Percentiles rank a stretch among this genome's conserved stretches.
phyloP scores from a whole-genome alignment of 805 yeast species.

The Zygotorulaspora danielsina region DNA sequence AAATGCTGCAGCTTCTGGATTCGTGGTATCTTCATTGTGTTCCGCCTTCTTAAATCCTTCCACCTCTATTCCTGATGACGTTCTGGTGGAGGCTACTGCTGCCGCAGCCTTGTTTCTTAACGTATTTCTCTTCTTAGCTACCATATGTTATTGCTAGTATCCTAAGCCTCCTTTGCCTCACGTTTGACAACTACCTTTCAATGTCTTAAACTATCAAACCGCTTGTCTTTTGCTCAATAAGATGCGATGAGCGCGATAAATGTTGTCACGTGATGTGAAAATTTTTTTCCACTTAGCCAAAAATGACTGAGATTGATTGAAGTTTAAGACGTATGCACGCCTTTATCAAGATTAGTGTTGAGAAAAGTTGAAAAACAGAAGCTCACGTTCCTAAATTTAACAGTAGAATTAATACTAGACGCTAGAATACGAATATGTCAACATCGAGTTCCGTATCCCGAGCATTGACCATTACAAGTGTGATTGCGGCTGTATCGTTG shows the following conservation, averaged over 20 bases:
- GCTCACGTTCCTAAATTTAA: neutral
- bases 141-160: too few relatives aligned
- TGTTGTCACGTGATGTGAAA: slow-evolving; percentile 15
- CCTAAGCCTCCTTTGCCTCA: too few relatives aligned
- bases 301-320: neutral
- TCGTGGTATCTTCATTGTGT: slow-evolving; percentile 11
- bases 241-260: slow-evolving; percentile 12
- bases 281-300: slow-evolving; percentile 5
- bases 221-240: too few relatives aligned
- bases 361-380: neutral
- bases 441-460: slow-evolving; percentile 22
- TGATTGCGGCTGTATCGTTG: slow-evolving; percentile 49
- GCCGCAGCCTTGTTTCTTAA: slow-evolving; percentile 39
- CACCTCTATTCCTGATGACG: neutral
- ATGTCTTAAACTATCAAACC: neutral
- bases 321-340: neutral
- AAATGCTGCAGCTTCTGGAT: slow-evolving; percentile 43
- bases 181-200: neutral
- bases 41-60: slow-evolving; percentile 1
- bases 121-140: slow-evolving; percentile 45
- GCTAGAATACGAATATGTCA: slow-evolving; percentile 19
- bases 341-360: neutral
- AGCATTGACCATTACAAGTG: slow-evolving; percentile 35
- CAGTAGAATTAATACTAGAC: neutral
- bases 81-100: slow-evolving; percentile 6